Evolutionary conservation across 768 basidiomycete genomes (phyloP), one percentile per base, ranked within the genome.

Genomic region (Amanita muscaria): DNA sequence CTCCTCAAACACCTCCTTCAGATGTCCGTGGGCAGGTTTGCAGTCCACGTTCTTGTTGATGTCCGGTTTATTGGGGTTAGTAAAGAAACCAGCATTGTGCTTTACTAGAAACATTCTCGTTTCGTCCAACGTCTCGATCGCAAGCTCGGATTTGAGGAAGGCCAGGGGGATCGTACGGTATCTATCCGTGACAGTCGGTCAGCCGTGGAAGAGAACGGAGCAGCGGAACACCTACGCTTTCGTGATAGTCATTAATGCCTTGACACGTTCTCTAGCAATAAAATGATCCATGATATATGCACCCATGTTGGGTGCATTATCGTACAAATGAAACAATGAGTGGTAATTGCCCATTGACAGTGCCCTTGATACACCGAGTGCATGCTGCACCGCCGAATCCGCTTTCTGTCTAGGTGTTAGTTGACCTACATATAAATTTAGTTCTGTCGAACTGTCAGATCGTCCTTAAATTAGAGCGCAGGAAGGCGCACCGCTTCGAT

Each of bases 241-340:
- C 23, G 88, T 78, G 67, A 99, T 93, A 52, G 86, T 79, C 58
- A 90, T 77, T 49, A 99, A 61, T 2, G 91, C 92, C 48, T 79
- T 78, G 45, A 85, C 75, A 48, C 96, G 70, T 67, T 98, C 96
- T 55, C 96, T 76, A 56, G 82, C 79, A 56, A 97, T 85, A 62
- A 98, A 97, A 62, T 97, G 92, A 64, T 98, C 96, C 89, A 99
- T 96, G 57, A 99, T 91, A 63, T 98, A 98, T 43, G 79, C 92
- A 30, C 91, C 90, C 96, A 98, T 98, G 59, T 94, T 92, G 21
- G 92, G 91, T 34, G 90, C 89, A 43, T 71, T 70, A 55, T 76
- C 55, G 64, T 88, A 98, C 46, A 91, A 66, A 44, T 79, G 77
- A 68, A 98, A 98, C 53, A 99, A 74, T 32, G 80, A 75, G 63